These are phyloP conservation scores for Copromyces sp. DNA, from an alignment of 495 filamentous ascomycete genomes.

Conservation along the genomic window DNA sequence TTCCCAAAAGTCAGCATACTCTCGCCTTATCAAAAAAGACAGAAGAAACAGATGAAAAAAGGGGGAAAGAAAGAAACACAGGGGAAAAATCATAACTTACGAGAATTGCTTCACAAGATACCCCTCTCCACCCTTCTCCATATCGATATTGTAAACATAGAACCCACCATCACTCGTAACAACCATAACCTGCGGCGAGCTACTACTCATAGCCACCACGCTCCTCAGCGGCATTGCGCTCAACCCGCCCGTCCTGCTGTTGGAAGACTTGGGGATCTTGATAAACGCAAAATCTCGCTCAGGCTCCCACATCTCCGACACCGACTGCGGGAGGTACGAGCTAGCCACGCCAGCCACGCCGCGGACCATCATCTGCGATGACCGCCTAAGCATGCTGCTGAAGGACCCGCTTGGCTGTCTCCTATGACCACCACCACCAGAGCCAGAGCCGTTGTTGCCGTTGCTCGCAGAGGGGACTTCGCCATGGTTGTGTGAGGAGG, in stretches of 20 bases:
- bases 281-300: slow-evolving; percentile 92
- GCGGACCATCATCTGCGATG: slow-evolving; percentile 89
- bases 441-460: slow-evolving; percentile 17
- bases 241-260: slow-evolving; percentile 23
- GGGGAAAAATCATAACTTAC: slow-evolving; percentile 38
- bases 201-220: slow-evolving; percentile 92
- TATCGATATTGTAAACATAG: slow-evolving; percentile 88
- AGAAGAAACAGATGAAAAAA: no score
- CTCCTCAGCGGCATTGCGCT: slow-evolving; percentile 45
- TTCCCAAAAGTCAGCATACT: slow-evolving; percentile 4
- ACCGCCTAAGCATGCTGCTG: slow-evolving; percentile 86
- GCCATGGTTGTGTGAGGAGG: slow-evolving; percentile 31
- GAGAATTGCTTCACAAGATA: slow-evolving; percentile 81
- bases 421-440: slow-evolving; percentile 10
- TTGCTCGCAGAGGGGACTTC: slow-evolving; percentile 26
- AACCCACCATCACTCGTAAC: slow-evolving; percentile 93
- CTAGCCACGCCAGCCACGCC: slow-evolving; percentile 80
- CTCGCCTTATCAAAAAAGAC: background rate
- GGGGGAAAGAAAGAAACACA: no score
- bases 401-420: slow-evolving; percentile 54
- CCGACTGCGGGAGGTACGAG: slow-evolving; percentile 80
- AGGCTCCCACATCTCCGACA: slow-evolving; percentile 97
- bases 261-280: slow-evolving; percentile 64
- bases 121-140: slow-evolving; percentile 94
- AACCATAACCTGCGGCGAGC: slow-evolving; percentile 91